phyloP scores from a whole-genome alignment of 108 stramenopile genomes.

The Aurantiochytrium sp. region DNA sequence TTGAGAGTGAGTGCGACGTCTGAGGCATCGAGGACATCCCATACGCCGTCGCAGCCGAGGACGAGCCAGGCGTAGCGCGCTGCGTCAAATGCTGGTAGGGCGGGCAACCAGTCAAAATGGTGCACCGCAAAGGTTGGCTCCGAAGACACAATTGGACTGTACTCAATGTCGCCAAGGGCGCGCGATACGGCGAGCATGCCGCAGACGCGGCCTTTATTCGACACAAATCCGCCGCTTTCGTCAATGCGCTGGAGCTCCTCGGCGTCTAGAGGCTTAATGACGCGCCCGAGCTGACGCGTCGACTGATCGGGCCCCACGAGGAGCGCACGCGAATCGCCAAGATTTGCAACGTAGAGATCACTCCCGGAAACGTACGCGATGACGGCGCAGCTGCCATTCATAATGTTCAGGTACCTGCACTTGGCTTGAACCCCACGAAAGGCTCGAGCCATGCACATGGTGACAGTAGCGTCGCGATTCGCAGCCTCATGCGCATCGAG shows the following conservation, averaged over 20 bases:
- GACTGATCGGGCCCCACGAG: constrained; percentile 61
- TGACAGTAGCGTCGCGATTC: background rate
- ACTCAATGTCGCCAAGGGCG: constrained; percentile 29
- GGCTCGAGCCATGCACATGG: background rate
- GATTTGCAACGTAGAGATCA: constrained; percentile 72
- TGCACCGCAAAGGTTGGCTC: background rate
- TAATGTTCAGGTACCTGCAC: background rate
- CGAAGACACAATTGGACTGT: background rate
- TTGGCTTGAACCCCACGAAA: background rate
- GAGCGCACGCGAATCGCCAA: constrained; percentile 87
- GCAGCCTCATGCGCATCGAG: background rate
- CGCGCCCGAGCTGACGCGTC: constrained; percentile 48
- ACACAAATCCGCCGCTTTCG: constrained; percentile 75
- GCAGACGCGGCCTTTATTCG: constrained; percentile 22
- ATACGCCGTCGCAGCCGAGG: constrained; percentile 1
- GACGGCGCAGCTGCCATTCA: background rate
- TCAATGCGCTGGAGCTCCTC: constrained; percentile 71
- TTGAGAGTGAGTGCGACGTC: background rate
- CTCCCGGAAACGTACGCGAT: background rate
- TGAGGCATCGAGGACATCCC: background rate
- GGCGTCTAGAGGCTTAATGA: constrained; percentile 64
- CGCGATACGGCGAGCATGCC: constrained; percentile 26
- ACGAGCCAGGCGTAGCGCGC: background rate
- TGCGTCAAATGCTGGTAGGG: background rate
- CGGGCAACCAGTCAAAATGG: background rate